Conservation (phyloP, 352 stramenopile genomes). For the Blastocystis sp. region DNA sequence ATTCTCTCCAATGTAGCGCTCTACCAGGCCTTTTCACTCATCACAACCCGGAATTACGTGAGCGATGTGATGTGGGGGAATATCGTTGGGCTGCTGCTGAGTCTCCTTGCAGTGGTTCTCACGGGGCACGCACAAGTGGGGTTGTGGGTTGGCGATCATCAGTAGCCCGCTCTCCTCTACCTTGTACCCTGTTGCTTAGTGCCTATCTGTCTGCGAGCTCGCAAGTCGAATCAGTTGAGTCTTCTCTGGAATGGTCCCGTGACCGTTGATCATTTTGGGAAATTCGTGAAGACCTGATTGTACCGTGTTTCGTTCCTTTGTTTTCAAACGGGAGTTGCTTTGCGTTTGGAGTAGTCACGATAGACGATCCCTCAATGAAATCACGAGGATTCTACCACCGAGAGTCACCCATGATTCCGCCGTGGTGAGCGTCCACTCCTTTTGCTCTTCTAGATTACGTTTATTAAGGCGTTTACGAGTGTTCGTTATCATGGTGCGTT, state of each 20-base stretch:
- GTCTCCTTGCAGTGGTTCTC: slow-evolving; percentile 12
- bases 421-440: background rate
- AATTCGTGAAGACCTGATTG: slow-evolving; percentile 2
- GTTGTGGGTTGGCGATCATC: too few relatives aligned
- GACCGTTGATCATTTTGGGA: background rate
- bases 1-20: background rate
- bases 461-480: slow-evolving; percentile 14
- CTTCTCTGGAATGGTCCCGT: slow-evolving; percentile 34
- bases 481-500: background rate
- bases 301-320: background rate
- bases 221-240: background rate
- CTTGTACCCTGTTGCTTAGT: slow-evolving; percentile 41
- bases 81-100: background rate
- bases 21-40: background rate
- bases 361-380: background rate
- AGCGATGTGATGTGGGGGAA: slow-evolving; percentile 23
- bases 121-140: background rate
- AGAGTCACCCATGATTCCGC: background rate
- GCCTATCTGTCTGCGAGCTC: background rate
- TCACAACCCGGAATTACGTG: background rate
- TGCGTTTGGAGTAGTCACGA: too few relatives aligned
- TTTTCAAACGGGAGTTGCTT: background rate
- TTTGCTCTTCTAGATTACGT: slow-evolving; percentile 1
- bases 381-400: background rate
- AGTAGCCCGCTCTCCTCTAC: slow-evolving; percentile 40